Evolutionary conservation across 2,329 filamentous ascomycete species (phyloP), one percentile per base, ranked within the genome.

Genomic region (Xylaria sp.): DNA sequence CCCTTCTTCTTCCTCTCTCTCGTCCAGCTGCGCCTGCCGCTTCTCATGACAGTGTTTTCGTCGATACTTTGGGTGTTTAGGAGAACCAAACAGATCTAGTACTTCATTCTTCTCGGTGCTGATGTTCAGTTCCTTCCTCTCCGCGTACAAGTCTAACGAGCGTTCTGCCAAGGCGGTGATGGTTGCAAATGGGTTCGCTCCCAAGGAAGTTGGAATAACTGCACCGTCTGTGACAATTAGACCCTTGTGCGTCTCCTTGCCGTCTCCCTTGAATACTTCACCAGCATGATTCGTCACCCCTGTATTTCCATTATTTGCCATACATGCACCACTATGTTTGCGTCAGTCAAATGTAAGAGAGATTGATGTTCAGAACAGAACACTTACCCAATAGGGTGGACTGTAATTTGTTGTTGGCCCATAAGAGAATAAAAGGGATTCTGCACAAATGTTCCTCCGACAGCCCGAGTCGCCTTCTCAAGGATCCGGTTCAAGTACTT

Each of bases 151-250:
- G 58, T 87, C 84, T 6, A 91, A 83, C 0, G 86, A 86, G 10
- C 90, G 81, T 77, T 92, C 90, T 0, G 90, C 89, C 22, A 92
- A 82, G 2, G 90, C 89, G 0, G 89, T 85, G 69, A 92, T 92
- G 0, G 89, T 92, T 1, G 89, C 90, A 59, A 90, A 84, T 0
- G 90, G 89, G 72, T 92, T 92, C 2, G 88, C 87, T 15, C 89
- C 85, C 1, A 92, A 79, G 0, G 89, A 85, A 7, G 85, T 84
- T 0, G 90, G 89, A 17, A 92, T 84, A 0, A 87, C 78, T 2
- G 89, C 82, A 9, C 80, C 89, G 73, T 92, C 90, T 0, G 85
- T 86, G 33, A 90, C 86, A 20, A 90, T 81, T 1, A 92, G 80
- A 0, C 89, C 89, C 0, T 79, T 55, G 71, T 92, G 80, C 0